These are phyloP conservation scores for Diaporthe vaccinii DNA, from an alignment of 2,329 filamentous ascomycete species.

Conservation along the genomic window DNA sequence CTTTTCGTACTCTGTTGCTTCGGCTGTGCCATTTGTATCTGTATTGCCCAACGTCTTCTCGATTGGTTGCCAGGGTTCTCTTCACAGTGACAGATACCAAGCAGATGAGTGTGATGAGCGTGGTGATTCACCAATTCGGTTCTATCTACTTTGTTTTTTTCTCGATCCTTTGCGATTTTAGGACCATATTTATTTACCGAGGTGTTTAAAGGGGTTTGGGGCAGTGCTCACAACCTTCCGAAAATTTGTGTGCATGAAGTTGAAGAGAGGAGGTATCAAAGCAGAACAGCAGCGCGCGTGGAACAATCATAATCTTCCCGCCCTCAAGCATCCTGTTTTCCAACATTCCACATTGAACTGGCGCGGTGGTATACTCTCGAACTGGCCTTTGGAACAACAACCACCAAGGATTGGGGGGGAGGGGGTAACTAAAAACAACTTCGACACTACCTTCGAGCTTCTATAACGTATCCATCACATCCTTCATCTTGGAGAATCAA, in stretches of 20 bases:
- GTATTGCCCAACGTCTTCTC: background rate
- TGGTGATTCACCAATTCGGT: background rate
- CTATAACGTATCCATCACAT: conserved; percentile 9
- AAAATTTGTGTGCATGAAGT: conserved; percentile 29
- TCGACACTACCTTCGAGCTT: background rate
- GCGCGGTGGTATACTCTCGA: background rate
- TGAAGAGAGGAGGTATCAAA: conserved; percentile 33
- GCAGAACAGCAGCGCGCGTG: conserved; percentile 9
- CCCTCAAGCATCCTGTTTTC: background rate
- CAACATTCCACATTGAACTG: background rate
- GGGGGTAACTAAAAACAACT: background rate
- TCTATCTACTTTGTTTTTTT: conserved; percentile 29
- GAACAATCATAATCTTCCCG: conserved; percentile 10
- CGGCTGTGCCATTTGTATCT: background rate
- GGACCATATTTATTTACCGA: conserved; percentile 12
- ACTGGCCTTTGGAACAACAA: background rate
- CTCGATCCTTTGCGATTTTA: background rate
- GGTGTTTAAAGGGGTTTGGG: background rate
- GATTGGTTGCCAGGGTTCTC: background rate
- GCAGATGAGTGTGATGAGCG: background rate
- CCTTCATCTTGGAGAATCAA: background rate
- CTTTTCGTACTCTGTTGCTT: background rate
- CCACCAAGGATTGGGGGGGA: background rate
- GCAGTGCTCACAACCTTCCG: background rate
- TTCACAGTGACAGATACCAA: background rate